Evolutionary conservation across 768 basidiomycete genomes (phyloP), one percentile per base, ranked within the genome.

Genomic region (Suillus americanus): DNA sequence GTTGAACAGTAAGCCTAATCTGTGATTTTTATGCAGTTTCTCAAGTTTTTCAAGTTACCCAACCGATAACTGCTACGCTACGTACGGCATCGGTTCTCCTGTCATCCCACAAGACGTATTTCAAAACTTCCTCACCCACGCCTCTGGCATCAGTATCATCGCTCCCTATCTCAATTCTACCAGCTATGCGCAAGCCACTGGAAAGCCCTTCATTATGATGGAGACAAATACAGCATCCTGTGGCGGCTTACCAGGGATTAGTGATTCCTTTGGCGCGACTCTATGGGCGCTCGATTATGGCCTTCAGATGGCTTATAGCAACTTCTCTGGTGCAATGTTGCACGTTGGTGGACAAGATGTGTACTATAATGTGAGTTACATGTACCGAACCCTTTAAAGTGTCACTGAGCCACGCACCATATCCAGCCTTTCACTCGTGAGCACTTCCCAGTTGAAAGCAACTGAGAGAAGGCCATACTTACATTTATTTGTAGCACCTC

Each of bases 161-260:
- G 63, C 59, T 12, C 74, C 74, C 10, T 85, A 83, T 71, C 53
- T 79, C 6, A 76, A 74, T 43, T 74, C 77, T 2, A 73, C 80
- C 0, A 59, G 55, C 14, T 68, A 72, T 53, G 79, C 80, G 10
- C 72, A 77, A 59, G 69, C 74, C 9, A 60, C 45, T 5, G 69
- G 69, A 16, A 78, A 79, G 69, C 81, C 81, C 38, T 74, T 85
- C 64, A 68, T 83, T 59, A 84, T 86, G 82, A 77, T 85, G 67
- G 85, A 86, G 72, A 85, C 82, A 43, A 84, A 83, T 67, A 80
- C 82, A 9, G 84, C 83, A 0, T 80, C 79, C 55, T 86, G 85
- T 71, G 83, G 83, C 64, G 85, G 85, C n/a, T 84, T 85, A 69
- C 72, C 80, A 18, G 85, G 85, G 5, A 67, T 86, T 62, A 81